Conservation (phyloP, 768 basidiomycete genomes). For the Rhizopogon vinicolor region DNA sequence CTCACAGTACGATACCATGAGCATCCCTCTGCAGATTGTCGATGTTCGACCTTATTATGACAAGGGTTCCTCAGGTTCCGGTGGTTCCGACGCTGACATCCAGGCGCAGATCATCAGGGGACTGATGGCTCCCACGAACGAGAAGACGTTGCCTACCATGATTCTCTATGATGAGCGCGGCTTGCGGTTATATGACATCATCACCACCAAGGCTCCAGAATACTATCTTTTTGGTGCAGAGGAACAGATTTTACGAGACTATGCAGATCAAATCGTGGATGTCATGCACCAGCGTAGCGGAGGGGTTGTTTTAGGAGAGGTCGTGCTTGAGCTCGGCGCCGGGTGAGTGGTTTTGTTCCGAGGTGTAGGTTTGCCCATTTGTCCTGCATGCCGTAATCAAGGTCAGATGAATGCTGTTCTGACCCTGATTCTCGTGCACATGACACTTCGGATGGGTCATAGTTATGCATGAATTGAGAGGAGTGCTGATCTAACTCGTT, state of each 20-base stretch:
- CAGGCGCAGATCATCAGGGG: slow-evolving; percentile 48
- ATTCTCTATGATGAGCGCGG: slow-evolving; percentile 87
- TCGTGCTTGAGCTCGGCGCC: slow-evolving; percentile 88
- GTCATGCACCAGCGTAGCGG: slow-evolving; percentile 51
- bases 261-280: slow-evolving; percentile 70
- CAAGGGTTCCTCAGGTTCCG: slow-evolving; percentile 12
- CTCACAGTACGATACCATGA: not conserved
- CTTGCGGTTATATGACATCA: slow-evolving; percentile 79
- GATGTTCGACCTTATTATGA: slow-evolving; percentile 38
- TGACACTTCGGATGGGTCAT: not conserved
- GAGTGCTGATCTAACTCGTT: slow-evolving; percentile 7
- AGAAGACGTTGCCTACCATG: slow-evolving; percentile 72
- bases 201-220: slow-evolving; percentile 71
- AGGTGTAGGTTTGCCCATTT: not conserved
- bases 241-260: slow-evolving; percentile 72
- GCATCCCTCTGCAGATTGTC: slow-evolving; percentile 39
- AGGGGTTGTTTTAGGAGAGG: slow-evolving; percentile 37
- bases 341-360: slow-evolving; percentile 53
- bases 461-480: too few species aligned
- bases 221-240: slow-evolving; percentile 93
- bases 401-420: not conserved
- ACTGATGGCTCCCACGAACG: slow-evolving; percentile 46
- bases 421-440: too few species aligned
- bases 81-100: slow-evolving; percentile 33
- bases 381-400: not conserved